These are phyloP conservation scores for Leccinum variicolor DNA, from an alignment of 768 basidiomycete species.

Conservation along the genomic window DNA sequence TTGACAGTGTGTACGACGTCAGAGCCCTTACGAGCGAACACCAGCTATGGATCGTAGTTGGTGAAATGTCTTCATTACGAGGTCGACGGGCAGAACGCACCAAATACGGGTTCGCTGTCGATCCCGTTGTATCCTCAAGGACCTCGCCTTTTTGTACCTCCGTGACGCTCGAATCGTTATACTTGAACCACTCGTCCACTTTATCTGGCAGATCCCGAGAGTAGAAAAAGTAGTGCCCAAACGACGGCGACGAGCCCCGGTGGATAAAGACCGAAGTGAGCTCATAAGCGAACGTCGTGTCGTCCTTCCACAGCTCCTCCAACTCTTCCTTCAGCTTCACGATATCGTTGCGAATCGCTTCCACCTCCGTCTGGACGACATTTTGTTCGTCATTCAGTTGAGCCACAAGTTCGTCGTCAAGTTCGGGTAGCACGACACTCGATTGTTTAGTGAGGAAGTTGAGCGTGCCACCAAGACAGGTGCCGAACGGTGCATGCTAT, in stretches of 20 bases:
- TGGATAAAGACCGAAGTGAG: conserved; percentile 95
- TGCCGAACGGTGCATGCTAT: conserved; percentile 60
- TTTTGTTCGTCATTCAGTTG: conserved; percentile 53
- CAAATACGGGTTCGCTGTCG: conserved; percentile 86
- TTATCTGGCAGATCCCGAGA: conserved; percentile 79
- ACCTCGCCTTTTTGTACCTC: conserved; percentile 79
- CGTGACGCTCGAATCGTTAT: conserved; percentile 88
- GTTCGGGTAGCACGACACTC: conserved; percentile 40
- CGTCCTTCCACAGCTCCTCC: conserved; percentile 72
- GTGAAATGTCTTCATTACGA: background rate
- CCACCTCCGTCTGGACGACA: conserved; percentile 53
- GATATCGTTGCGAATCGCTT: conserved; percentile 47
- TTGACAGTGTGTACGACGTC: conserved; percentile 82
- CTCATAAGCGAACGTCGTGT: conserved; percentile 71
- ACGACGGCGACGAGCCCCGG: conserved; percentile 81
- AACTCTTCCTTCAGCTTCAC: conserved; percentile 61
- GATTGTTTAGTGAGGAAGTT: conserved; percentile 57
- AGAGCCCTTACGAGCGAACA: conserved; percentile 76
- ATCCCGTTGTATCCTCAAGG: conserved; percentile 85
- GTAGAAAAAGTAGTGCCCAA: conserved; percentile 96
- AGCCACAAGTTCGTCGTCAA: conserved; percentile 56
- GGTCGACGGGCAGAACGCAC: conserved; percentile 40
- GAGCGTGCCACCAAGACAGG: conserved; percentile 52
- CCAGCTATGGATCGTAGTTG: conserved; percentile 49
- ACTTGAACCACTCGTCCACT: conserved; percentile 91